These are phyloP conservation scores for Salix koriyanagi DNA, from an alignment of 345 rosid species.

Conservation along the genomic window DNA sequence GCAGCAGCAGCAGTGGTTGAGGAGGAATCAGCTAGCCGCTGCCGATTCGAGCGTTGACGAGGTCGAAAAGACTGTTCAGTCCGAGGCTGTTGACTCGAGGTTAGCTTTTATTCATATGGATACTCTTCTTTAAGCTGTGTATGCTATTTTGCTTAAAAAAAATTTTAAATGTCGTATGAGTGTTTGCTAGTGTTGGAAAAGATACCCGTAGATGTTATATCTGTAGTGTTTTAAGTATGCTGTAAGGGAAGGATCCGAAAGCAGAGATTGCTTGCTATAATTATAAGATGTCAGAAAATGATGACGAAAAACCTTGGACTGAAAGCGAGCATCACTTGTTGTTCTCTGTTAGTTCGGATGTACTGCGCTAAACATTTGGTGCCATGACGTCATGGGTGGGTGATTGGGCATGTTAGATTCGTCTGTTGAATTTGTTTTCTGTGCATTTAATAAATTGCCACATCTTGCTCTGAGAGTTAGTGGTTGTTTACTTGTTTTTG, in stretches of 20 bases:
- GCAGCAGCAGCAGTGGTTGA: constrained; percentile 65
- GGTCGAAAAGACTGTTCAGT: constrained; percentile 75
- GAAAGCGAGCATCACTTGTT: neutral
- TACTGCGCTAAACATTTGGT: neutral
- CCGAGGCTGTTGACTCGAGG: constrained; percentile 84
- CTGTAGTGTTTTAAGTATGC: neutral
- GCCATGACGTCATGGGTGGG: neutral
- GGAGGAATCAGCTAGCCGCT: constrained; percentile 47
- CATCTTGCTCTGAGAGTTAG: neutral
- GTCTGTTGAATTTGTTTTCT: too few relatives aligned
- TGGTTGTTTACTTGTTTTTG: neutral
- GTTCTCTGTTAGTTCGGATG: too few relatives aligned
- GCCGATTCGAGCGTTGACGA: constrained; percentile 40
- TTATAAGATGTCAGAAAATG: neutral
- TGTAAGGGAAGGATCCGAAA: neutral
- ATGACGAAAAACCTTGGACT: neutral
- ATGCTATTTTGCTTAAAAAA: neutral
- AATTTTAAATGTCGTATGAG: neutral
- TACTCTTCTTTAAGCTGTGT: neutral
- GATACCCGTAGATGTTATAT: neutral
- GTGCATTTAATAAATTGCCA: neutral
- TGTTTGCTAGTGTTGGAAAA: neutral
- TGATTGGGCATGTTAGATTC: neutral
- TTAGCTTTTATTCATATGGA: neutral
- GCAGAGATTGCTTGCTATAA: neutral